Percentiles rank a stretch among this genome's conserved stretches.
phyloP scores from a whole-genome alignment of 1,139 yeast species.

The Meyerozyma athensensis region DNA sequence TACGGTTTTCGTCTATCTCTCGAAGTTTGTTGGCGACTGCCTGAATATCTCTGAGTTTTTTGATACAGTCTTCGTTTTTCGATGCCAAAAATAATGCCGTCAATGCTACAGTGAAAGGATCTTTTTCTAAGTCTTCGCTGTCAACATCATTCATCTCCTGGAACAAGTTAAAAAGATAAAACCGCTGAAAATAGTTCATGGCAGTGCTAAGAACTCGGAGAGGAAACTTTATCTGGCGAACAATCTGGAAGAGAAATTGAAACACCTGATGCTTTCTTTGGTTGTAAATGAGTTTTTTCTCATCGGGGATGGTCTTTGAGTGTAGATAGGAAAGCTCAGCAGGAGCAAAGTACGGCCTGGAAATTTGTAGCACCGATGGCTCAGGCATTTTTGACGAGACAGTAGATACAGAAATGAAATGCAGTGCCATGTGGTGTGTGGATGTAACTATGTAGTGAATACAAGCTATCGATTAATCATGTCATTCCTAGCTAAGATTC shows the following conservation, averaged over 20 bases:
- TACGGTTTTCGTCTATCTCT: conserved; percentile 20
- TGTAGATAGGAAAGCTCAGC: conserved; percentile 54
- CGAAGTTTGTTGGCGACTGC: conserved; percentile 36
- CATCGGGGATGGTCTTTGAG: conserved; percentile 47
- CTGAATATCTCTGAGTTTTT: conserved; percentile 64
- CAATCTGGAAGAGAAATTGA: conserved; percentile 49
- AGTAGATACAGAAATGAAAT: neutral
- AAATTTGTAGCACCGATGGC: conserved; percentile 36
- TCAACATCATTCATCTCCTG: conserved; percentile 25
- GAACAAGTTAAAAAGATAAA: conserved; percentile 58
- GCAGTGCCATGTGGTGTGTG: neutral
- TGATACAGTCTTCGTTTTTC: conserved; percentile 86
- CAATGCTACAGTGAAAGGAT: conserved; percentile 55
- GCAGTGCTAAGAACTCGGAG: conserved; percentile 61
- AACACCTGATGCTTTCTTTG: conserved; percentile 52
- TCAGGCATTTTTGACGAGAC: neutral
- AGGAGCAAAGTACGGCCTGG: conserved; percentile 61
- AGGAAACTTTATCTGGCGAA: conserved; percentile 57
- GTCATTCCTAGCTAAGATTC: conserved; percentile 4
- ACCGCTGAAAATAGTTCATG: conserved; percentile 69
- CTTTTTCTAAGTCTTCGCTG: conserved; percentile 25
- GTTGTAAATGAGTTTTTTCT: conserved; percentile 41
- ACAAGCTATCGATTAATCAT: neutral
- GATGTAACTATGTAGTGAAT: neutral
- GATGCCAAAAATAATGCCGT: conserved; percentile 76